Conservation (phyloP, 2,329 filamentous ascomycete genomes). For the Escovopsis weberi region DNA sequence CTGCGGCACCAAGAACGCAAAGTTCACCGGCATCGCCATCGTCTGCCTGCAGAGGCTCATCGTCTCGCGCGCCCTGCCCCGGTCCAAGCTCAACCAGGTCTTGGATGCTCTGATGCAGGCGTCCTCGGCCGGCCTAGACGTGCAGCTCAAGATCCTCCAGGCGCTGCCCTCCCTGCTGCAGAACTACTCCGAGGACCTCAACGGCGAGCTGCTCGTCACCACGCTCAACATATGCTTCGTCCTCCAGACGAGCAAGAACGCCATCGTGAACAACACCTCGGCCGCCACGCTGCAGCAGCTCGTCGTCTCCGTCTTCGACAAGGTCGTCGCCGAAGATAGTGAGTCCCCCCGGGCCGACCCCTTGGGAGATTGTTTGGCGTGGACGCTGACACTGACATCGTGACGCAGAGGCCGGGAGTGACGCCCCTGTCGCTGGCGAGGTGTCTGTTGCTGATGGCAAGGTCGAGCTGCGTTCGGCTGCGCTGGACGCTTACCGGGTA, state of each 20-base stretch:
- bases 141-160: slow-evolving; percentile 92
- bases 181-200: slow-evolving; percentile 72
- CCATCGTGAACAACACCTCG: slow-evolving; percentile 87
- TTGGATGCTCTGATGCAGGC: slow-evolving; percentile 80
- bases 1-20: slow-evolving; percentile 78
- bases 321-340: slow-evolving; percentile 73
- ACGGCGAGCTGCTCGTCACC: slow-evolving; percentile 66
- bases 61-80: slow-evolving; percentile 64
- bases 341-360: slow-evolving; percentile 17
- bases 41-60: slow-evolving; percentile 82
- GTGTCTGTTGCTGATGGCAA: slow-evolving; percentile 51
- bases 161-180: slow-evolving; percentile 79
- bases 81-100: slow-evolving; percentile 68
- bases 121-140: slow-evolving; percentile 65
- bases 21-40: slow-evolving; percentile 76
- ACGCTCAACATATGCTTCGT: slow-evolving; percentile 84
- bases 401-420: slow-evolving; percentile 25
- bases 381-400: slow-evolving; percentile 1
- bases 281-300: slow-evolving; percentile 94
- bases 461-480: slow-evolving; percentile 56
- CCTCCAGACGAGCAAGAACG: slow-evolving; percentile 80
- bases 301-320: slow-evolving; percentile 84
- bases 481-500: slow-evolving; percentile 72
- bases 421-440: slow-evolving; percentile 47
- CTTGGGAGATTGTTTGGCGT: background rate